Evolutionary conservation across 2,329 filamentous ascomycete species (phyloP).

Genomic region (Hymenoscyphus repandus): DNA sequence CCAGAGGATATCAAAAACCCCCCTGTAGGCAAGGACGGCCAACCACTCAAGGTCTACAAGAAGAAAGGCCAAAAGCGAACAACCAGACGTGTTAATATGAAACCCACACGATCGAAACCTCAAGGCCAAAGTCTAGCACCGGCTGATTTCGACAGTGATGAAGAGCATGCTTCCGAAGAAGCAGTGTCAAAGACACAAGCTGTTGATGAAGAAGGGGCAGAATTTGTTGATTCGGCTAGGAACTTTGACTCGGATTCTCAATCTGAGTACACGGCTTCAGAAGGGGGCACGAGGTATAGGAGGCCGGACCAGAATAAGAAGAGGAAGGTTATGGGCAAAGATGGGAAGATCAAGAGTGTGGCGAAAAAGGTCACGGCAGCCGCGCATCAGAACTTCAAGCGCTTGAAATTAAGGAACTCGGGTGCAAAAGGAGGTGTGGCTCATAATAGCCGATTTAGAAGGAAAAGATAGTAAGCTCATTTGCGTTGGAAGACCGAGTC

Average conservation of each 20-base stretch:
- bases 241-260: constrained; percentile 30
- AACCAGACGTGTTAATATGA: constrained; percentile 63
- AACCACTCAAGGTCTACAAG: constrained; percentile 63
- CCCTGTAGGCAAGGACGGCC: constrained; percentile 47
- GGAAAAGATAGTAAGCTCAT: constrained; percentile 33
- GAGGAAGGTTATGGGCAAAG: constrained; percentile 24
- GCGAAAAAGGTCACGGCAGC: constrained; percentile 58
- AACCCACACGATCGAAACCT: constrained; percentile 45
- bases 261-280: constrained; percentile 31
- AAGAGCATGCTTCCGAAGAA: constrained; percentile 31
- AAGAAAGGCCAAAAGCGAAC: constrained; percentile 82
- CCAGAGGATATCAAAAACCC: constrained; percentile 37
- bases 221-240: constrained; percentile 20
- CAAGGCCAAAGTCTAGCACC: constrained; percentile 34
- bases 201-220: constrained; percentile 10
- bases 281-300: constrained; percentile 31
- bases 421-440: constrained; percentile 58
- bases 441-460: constrained; percentile 52
- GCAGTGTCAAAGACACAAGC: constrained; percentile 23
- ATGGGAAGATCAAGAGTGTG: constrained; percentile 44
- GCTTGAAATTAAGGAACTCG: constrained; percentile 57
- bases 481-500: not conserved
- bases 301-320: constrained; percentile 29
- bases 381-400: constrained; percentile 62
- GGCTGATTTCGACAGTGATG: constrained; percentile 33